Base-by-base conservation (phyloP, 2,329 filamentous ascomycete genomes). In the Juglanconis oblonga region DNA sequence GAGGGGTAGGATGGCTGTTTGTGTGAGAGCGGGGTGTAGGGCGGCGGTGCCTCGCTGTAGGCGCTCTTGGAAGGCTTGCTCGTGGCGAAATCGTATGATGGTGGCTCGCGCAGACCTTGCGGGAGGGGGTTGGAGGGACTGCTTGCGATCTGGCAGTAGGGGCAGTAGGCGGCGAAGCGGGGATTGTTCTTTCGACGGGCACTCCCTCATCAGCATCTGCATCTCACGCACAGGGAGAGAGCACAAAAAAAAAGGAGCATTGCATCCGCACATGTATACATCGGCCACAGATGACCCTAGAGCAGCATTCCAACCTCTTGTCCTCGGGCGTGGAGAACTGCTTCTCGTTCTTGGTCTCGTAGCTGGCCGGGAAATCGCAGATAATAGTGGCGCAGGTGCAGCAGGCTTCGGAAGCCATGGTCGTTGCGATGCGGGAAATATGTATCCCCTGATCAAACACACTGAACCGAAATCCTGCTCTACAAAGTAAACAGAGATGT, bases 61-160 rank as follows among this genome's bases (percentile, higher is more conserved):
- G 11, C 5, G 32, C 8, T 31, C n/a, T 50, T 52, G 50, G 53
- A 3, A 5, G 44, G 13, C 76, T 72, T 51, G 68, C 63, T 66
- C 40, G 72, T 67, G 54, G 76, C 53, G 59, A 69, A 64, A 68
- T 79, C 75, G 76, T 92, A 92, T 10, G 83, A 79, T 1, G 88
- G 88, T n/a, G 88, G 88, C 61, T 88, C 84, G 68, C 80, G 83
- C 31, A 91, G 79, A 10, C 87, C 86, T 73, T 86, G 86, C 1
- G 86, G 79, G 3, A 82, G 73, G 10, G 10, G 87, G 73, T 7
- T 73, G 24, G 84, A 84, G 3, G 87, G 84, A 4, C 74, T 76
- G 49, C 77, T 81, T 5, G 87, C 87, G 66, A 91, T 83, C 73
- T 94, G 91, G 71, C 91, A 95, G 72, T 89, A 94, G 0, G 90